Conservation (phyloP, 257 asterid species). For the Verbena officinalis region DNA sequence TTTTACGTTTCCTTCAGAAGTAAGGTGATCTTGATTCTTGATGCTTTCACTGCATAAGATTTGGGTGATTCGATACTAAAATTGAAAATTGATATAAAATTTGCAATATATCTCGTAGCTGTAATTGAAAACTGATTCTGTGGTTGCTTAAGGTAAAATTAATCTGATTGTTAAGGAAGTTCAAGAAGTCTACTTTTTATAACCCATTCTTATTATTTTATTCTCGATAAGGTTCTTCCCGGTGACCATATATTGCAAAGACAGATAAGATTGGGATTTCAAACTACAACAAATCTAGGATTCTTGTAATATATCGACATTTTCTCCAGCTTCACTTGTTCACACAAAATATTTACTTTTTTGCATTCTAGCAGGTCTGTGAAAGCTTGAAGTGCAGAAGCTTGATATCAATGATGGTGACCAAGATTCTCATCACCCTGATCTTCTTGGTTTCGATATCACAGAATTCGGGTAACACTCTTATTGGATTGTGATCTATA, state of each 20-base stretch:
- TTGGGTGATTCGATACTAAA: constrained; percentile 13
- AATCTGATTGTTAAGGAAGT: neutral
- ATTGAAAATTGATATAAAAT: neutral
- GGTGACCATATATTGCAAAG: constrained; percentile 16
- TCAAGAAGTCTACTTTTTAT: neutral
- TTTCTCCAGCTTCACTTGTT: neutral
- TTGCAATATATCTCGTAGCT: neutral
- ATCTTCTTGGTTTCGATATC: constrained; percentile 39
- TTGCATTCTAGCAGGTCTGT: constrained; percentile 14
- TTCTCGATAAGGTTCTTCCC: constrained; percentile 14
- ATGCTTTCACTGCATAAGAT: constrained; percentile 20
- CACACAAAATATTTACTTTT: constrained; percentile 15
- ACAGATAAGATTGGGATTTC: constrained; percentile 35
- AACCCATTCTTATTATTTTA: neutral
- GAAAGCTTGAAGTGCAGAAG: constrained; percentile 24
- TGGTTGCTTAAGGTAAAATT: neutral
- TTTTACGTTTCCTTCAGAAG: constrained; percentile 28
- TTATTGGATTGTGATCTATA: neutral
- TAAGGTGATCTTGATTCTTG: constrained; percentile 30
- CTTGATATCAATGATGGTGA: constrained; percentile 19
- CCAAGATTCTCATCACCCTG: constrained; percentile 40
- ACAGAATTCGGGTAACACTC: constrained; percentile 43
- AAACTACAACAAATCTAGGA: constrained; percentile 5
- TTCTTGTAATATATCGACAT: constrained; percentile 4
- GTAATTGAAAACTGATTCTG: neutral